Evolutionary conservation across 108 stramenopile genomes (phyloP), one percentile per base, ranked within the genome.

Genomic region (Schizochytrium sp.): DNA sequence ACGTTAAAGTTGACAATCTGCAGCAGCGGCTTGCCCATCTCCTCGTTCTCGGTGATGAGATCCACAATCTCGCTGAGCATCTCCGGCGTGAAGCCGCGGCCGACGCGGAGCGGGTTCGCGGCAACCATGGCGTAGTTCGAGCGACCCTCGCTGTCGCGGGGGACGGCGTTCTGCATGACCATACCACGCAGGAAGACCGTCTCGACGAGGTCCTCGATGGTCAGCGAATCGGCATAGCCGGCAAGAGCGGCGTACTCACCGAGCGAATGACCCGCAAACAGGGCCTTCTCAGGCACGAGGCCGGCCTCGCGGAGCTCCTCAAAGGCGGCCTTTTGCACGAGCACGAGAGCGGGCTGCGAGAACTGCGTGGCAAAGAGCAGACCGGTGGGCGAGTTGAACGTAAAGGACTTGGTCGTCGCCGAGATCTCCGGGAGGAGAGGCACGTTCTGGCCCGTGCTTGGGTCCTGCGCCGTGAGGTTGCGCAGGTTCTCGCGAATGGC

Each of bases 1-100:
- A 72, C 76, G 89, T 89, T 89, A 83, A 44, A 88, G 76, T 89
- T 89, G 87, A 89, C 89, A 43, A 89, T 57, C 72, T 89, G 72
- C 23, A 89, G 55, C 21, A 89, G 76, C 72, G 88, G 18, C 34
- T 58, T 44, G 5, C 10, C 43, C 28, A 44, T 6, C 29, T 25
- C 55, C 44, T 88, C 28, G 41, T 41, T 12, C 14, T 69, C 18
- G 41, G 34, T 41, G 87, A 89, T 43, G n/a, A 23, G 23, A 44
- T 43, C 29, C 18, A 89, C 89, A 12, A 89, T n/a, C 45, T 57
- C 41, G 28, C 18, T 5, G 55, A 89, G 76, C 19, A 19, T 23
- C 16, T 43, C 89, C 16, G 88, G 87, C 19, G 87, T 87, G 55
- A 89, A 89, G 28, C 72, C 43, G 21, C 41, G 57, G 5, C 47